Conservation (phyloP, 768 basidiomycete species). For the Russula earlei region DNA sequence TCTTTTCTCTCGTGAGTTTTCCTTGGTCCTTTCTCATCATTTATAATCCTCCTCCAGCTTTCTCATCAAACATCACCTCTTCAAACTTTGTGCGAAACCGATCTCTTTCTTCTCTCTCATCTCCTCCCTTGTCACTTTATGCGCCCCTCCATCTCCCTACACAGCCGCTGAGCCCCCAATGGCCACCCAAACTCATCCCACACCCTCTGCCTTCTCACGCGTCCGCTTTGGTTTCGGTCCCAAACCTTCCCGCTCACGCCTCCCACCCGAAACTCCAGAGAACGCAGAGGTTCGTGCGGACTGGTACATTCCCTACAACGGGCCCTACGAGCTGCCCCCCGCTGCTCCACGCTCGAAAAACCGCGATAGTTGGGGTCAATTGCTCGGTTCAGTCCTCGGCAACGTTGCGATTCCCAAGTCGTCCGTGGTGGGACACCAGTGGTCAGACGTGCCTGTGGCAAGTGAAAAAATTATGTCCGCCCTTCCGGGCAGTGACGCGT, state of each 20-base stretch:
- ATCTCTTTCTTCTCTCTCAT: neutral
- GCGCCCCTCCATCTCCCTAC: neutral
- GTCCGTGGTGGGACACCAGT: neutral
- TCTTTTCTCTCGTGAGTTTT: neutral
- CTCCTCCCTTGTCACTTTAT: conserved; percentile 1
- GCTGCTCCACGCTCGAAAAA: conserved; percentile 15
- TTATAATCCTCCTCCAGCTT: neutral
- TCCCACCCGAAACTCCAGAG: conserved; percentile 20
- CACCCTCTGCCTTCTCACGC: conserved; percentile 29
- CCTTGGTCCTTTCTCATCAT: neutral
- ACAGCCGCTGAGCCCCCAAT: conserved; percentile 19
- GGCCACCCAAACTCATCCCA: conserved; percentile 28
- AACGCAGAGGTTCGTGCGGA: conserved; percentile 34
- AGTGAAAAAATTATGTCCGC: conserved; percentile 21
- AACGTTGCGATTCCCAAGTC: conserved; percentile 7
- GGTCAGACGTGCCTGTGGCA: neutral
- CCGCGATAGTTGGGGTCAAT: conserved; percentile 27
- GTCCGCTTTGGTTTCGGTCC: conserved; percentile 30
- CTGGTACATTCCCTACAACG: conserved; percentile 59
- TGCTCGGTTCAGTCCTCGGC: conserved; percentile 24
- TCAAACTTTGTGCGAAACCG: conserved; percentile 14
- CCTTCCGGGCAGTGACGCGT: conserved; percentile 17
- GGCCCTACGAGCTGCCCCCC: conserved; percentile 39
- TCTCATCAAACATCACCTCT: conserved; percentile 3
- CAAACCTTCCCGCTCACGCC: conserved; percentile 10